Percentiles rank a stretch among this genome's conserved stretches.
These are phyloP conservation scores for Castanea mollissima DNA, from an alignment of 306 rosid species.

Conservation along the genomic window DNA sequence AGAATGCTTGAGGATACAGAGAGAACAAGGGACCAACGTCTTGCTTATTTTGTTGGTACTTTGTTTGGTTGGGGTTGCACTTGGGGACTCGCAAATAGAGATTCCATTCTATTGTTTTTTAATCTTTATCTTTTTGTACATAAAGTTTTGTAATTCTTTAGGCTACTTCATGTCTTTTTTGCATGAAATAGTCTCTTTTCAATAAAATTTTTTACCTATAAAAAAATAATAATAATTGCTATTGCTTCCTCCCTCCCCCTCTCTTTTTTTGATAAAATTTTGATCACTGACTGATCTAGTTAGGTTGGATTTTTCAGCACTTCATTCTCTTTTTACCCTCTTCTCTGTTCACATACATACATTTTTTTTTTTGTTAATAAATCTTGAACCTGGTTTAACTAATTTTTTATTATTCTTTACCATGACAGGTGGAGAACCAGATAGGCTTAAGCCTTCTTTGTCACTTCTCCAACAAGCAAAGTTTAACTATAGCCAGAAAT, in stretches of 20 bases:
- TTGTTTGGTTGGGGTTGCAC: too few relatives aligned
- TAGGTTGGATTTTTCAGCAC: background rate
- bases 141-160: too few relatives aligned
- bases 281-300: background rate
- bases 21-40: too few relatives aligned
- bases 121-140: too few relatives aligned
- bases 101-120: too few relatives aligned
- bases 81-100: too few relatives aligned
- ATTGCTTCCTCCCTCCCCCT: background rate
- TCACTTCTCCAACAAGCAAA: constrained; percentile 56
- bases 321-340: constrained; percentile 2
- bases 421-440: constrained; percentile 75
- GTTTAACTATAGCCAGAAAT: constrained; percentile 57
- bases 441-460: constrained; percentile 71
- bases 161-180: too few relatives aligned
- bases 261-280: background rate
- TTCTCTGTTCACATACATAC: background rate
- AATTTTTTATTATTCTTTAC: constrained; percentile 1
- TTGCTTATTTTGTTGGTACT: too few relatives aligned
- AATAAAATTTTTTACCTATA: too few relatives aligned
- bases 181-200: too few relatives aligned
- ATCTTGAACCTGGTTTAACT: background rate
- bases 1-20: too few relatives aligned
- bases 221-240: background rate
- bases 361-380: background rate